A percentile compares a stretch with the other conserved stretches of the same genome.
Evolutionary conservation across 2,329 filamentous ascomycete species (phyloP).

Genomic region (Colletotrichum lentis): DNA sequence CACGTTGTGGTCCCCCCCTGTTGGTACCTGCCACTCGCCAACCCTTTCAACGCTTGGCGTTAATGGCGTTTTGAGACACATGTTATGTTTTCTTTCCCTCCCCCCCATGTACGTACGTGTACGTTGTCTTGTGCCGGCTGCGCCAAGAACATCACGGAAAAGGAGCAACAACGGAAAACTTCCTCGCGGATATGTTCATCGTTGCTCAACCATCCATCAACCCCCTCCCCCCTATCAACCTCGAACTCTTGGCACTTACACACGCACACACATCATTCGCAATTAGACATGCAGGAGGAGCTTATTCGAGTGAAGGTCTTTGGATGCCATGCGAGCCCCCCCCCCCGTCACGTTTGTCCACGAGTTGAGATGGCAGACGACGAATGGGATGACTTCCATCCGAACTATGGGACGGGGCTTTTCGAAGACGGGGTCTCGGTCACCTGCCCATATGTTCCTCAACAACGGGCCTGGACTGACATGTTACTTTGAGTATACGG

Average conservation of each 20-base stretch:
- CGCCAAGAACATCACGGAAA: constrained; percentile 33
- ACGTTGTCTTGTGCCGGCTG: neutral
- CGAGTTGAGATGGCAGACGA: no score
- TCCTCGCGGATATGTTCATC: constrained; percentile 5
- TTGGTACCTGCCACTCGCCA: constrained; percentile 16
- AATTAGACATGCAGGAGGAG: constrained; percentile 8
- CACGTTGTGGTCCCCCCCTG: constrained; percentile 1
- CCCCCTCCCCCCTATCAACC: no score
- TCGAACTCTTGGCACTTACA: neutral
- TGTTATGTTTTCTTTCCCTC: constrained; percentile 14
- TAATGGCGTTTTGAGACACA: constrained; percentile 10
- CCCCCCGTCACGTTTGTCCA: neutral
- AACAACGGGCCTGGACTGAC: neutral
- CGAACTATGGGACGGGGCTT: neutral
- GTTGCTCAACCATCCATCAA: no score
- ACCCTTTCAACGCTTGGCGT: constrained; percentile 20
- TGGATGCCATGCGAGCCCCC: neutral
- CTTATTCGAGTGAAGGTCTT: constrained; percentile 8
- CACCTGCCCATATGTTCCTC: constrained; percentile 1
- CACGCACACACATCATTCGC: neutral
- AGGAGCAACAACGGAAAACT: constrained; percentile 5
- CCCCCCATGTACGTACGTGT: neutral
- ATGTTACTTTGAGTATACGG: constrained; percentile 5
- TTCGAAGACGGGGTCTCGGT: neutral
- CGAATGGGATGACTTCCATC: constrained; percentile 6